These are phyloP conservation scores for Gossypium australe DNA, from an alignment of 345 rosid genomes.

Conservation along the genomic window DNA sequence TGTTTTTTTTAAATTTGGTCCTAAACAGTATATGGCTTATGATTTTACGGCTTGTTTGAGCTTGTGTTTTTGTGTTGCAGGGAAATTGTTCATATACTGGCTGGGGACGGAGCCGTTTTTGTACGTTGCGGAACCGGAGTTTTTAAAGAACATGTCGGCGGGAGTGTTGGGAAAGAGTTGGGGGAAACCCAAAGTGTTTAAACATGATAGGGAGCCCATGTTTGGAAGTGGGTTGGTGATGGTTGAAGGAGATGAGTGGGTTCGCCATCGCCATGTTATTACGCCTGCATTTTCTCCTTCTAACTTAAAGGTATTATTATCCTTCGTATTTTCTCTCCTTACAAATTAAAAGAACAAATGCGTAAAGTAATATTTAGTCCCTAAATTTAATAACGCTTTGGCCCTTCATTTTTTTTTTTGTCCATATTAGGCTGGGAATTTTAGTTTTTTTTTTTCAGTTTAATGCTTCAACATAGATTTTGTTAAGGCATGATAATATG, in stretches of 20 bases:
- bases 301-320: slow-evolving; percentile 48
- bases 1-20: background rate
- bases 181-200: slow-evolving; percentile 88
- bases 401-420: no score
- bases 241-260: slow-evolving; percentile 94
- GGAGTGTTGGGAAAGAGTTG: slow-evolving; percentile 90
- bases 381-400: no score
- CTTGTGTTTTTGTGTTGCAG: slow-evolving; percentile 28
- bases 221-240: slow-evolving; percentile 79
- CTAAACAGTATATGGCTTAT: background rate
- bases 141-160: slow-evolving; percentile 60
- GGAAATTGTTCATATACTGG: slow-evolving; percentile 92
- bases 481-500: no score
- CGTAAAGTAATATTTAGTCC: no score
- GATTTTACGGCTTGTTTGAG: background rate
- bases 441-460: no score
- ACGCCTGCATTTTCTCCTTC: slow-evolving; percentile 79
- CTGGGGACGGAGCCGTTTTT: slow-evolving; percentile 89
- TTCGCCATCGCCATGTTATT: slow-evolving; percentile 79
- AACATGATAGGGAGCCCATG: slow-evolving; percentile 83
- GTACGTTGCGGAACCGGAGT: slow-evolving; percentile 84
- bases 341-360: background rate
- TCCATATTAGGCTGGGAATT: no score
- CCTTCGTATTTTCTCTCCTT: background rate
- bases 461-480: no score